phyloP scores from a whole-genome alignment of 805 yeast genomes.

The Teunomyces atbi region DNA sequence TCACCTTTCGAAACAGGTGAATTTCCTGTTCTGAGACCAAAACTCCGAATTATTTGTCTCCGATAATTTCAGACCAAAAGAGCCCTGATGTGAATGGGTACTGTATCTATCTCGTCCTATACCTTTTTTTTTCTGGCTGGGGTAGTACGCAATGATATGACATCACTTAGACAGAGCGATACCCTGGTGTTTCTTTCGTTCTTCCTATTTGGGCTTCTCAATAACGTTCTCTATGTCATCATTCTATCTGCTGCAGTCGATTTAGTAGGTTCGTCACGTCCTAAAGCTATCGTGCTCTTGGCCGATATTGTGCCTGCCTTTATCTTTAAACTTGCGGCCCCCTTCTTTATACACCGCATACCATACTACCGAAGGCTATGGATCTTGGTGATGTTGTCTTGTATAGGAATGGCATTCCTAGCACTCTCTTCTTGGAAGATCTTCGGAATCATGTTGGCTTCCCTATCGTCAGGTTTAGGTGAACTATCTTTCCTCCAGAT shows the following conservation, averaged over 20 bases:
- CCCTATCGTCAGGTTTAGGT: slow-evolving; percentile 84
- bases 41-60: too few relatives aligned
- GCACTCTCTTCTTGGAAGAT: slow-evolving; percentile 47
- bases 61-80: too few relatives aligned
- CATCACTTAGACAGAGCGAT: background rate
- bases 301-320: slow-evolving; percentile 89
- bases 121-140: too few relatives aligned
- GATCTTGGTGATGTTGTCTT: slow-evolving; percentile 55
- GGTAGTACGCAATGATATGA: background rate
- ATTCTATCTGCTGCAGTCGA: slow-evolving; percentile 91
- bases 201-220: slow-evolving; percentile 81
- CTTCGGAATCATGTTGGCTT: slow-evolving; percentile 75
- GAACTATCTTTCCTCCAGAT: slow-evolving; percentile 85
- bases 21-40: too few relatives aligned
- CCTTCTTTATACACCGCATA: slow-evolving; percentile 70
- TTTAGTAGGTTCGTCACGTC: slow-evolving; percentile 76
- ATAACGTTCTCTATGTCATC: slow-evolving; percentile 87
- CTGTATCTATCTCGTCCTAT: too few relatives aligned
- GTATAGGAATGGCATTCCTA: slow-evolving; percentile 71
- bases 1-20: too few relatives aligned
- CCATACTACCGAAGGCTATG: slow-evolving; percentile 58
- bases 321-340: slow-evolving; percentile 65
- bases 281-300: slow-evolving; percentile 80
- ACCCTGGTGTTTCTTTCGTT: slow-evolving; percentile 53
- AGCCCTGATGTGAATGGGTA: too few relatives aligned